Base-by-base conservation (phyloP, 768 basidiomycete species). In the Tylopilus balloui region DNA sequence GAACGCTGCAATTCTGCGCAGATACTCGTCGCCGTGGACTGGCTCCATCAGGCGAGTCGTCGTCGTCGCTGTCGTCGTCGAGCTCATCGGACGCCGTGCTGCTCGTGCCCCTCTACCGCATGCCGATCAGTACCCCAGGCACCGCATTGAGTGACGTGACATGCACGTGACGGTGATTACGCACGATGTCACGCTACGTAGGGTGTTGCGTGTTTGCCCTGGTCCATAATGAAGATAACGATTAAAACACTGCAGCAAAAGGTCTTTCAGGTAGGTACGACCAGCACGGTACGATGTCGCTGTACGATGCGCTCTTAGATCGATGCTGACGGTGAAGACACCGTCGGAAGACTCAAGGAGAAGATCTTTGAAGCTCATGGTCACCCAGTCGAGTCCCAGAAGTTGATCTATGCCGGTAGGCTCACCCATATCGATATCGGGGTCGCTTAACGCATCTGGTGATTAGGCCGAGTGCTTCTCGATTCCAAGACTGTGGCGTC, bases 211-310 rank as follows among this genome's bases (percentile, higher is more conserved):
- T 32, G 44, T 36, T 61, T 56, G 55, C 42, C 52, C 57, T 51
- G 29, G 46, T 45, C 60, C 71, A 78, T 66, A 67, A 89, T 92
- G 86, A 91, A 92, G 80, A 79, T 98, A 69, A 95, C 92, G 23
- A 75, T 98, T 63, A 98, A 97, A 74, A 97, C 94, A 1, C 80
- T 94, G 13, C 87, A 92, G 70, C 91, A 95, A 67, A 94, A 93
- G 75, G 79, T 88, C 56, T 94, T 92, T 71, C 79, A 83, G 64
- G 85, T 90, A 64, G 7, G 69, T 59, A n/a, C 31, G 37, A 25
- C 14, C 17, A 24, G 45, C 3, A 0, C 3, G 14, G 2, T 21
- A 9, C 12, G 11, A 7, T 27, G 11, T 13, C 28, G 37, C 21
- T 11, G 32, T 42, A 15, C 20, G 53, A 37, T 32, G 27, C 17